A percentile compares a stretch with the other conserved stretches of the same genome.
Conservation (phyloP, 805 yeast genomes). For the Lachancea quebecensis region DNA sequence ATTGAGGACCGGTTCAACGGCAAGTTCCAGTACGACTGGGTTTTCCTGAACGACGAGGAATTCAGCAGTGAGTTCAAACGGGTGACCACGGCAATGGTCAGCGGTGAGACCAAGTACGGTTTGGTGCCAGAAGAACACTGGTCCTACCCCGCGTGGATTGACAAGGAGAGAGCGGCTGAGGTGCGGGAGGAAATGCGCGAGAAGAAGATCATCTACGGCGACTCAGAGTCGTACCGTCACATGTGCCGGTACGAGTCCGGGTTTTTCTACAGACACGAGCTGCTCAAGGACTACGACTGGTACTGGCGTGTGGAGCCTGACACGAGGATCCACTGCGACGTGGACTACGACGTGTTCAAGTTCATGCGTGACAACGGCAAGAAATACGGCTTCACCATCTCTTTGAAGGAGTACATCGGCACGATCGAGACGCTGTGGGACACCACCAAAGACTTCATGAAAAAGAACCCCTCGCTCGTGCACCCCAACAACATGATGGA, state of each 20-base stretch:
- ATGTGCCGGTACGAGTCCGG: conserved; percentile 90
- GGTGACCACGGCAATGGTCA: conserved; percentile 44
- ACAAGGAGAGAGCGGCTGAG: conserved; percentile 58
- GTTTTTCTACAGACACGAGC: conserved; percentile 67
- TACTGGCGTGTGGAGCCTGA: conserved; percentile 94
- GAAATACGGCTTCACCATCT: conserved; percentile 69
- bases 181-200: conserved; percentile 51
- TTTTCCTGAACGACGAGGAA: conserved; percentile 75
- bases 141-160: conserved; percentile 80
- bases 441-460: conserved; percentile 56
- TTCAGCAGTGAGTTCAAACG: conserved; percentile 66
- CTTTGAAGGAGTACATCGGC: conserved; percentile 59
- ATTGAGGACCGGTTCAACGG: conserved; percentile 78
- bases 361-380: conserved; percentile 71
- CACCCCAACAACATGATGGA: conserved; percentile 58
- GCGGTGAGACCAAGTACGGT: conserved; percentile 69
- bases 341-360: conserved; percentile 72
- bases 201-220: conserved; percentile 65
- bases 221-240: conserved; percentile 68
- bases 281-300: conserved; percentile 65
- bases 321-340: conserved; percentile 64
- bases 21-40: conserved; percentile 82
- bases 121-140: conserved; percentile 71
- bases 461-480: conserved; percentile 50
- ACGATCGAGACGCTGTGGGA: conserved; percentile 79